Conservation (phyloP, 192 early-diverging fungal species). For the Allomyces javanicus region DNA sequence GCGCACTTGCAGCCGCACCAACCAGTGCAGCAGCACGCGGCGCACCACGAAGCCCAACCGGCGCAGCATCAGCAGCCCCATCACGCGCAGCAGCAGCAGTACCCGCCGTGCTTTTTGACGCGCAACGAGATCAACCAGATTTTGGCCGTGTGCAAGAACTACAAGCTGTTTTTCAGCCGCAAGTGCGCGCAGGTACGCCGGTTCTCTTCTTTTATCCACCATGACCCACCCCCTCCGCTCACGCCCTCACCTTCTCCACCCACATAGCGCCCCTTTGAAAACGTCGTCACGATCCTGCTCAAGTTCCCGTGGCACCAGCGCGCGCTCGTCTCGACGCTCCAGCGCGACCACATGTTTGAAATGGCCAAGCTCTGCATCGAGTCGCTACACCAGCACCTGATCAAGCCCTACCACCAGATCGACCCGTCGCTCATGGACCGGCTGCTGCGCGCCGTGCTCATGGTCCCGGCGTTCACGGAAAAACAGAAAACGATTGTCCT, state of each 20-base stretch:
- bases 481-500: constrained; percentile 24
- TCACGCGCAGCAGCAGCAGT: background rate
- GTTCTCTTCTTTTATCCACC: constrained; percentile 17
- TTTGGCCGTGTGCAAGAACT: constrained; percentile 19
- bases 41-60: no score
- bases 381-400: constrained; percentile 9
- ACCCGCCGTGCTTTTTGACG: constrained; percentile 4
- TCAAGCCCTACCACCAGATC: constrained; percentile 10
- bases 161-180: constrained; percentile 13
- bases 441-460: constrained; percentile 21
- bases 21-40: background rate
- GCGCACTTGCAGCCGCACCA: background rate
- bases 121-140: constrained; percentile 23
- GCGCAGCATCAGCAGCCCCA: background rate
- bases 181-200: background rate
- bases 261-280: constrained; percentile 18
- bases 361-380: constrained; percentile 23
- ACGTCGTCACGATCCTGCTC: constrained; percentile 22
- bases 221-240: background rate
- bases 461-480: constrained; percentile 25
- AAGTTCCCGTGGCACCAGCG: constrained; percentile 29
- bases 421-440: constrained; percentile 8
- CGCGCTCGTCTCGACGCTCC: constrained; percentile 11
- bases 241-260: no score
- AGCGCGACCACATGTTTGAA: constrained; percentile 31